A percentile compares a stretch with the other conserved stretches of the same genome.
These are phyloP conservation scores for Solanum sitiens DNA, from an alignment of 257 asterid genomes.

Conservation along the genomic window DNA sequence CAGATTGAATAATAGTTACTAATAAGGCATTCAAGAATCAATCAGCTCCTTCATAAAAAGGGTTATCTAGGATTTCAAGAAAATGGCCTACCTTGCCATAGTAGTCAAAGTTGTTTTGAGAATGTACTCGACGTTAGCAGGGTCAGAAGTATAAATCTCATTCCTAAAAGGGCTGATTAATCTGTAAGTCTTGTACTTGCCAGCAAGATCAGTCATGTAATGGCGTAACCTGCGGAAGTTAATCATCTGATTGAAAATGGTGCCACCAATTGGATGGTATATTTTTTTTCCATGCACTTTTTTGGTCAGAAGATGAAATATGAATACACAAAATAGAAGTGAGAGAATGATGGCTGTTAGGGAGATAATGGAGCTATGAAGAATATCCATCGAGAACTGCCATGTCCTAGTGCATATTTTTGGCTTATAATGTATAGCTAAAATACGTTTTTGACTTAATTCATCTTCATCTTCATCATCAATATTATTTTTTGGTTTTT, in stretches of 20 bases:
- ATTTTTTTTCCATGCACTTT: constrained; percentile 18
- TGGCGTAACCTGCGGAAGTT: constrained; percentile 54
- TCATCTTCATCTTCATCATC: not conserved
- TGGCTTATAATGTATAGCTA: not conserved
- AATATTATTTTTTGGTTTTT: not conserved
- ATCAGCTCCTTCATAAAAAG: not conserved
- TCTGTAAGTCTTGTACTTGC: constrained; percentile 44
- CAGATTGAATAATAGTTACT: not conserved
- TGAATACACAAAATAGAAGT: constrained; percentile 3
- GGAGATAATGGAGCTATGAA: not conserved
- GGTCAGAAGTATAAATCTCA: constrained; percentile 53
- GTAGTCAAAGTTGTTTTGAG: constrained; percentile 50
- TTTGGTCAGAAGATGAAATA: not conserved
- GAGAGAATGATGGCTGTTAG: constrained; percentile 8
- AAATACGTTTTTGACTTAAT: not conserved
- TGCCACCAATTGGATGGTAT: constrained; percentile 62
- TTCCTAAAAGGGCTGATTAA: constrained; percentile 35
- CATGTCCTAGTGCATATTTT: not conserved
- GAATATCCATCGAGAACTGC: constrained; percentile 4
- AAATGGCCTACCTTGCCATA: constrained; percentile 42
- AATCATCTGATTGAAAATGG: constrained; percentile 37
- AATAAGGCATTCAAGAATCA: not conserved
- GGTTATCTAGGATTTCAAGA: not conserved
- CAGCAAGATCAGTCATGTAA: constrained; percentile 61
- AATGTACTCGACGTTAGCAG: constrained; percentile 52